Percentiles rank a stretch among this genome's conserved stretches.
These are phyloP conservation scores for Fusarium falciforme DNA, from an alignment of 2,329 filamentous ascomycete genomes.

Conservation along the genomic window DNA sequence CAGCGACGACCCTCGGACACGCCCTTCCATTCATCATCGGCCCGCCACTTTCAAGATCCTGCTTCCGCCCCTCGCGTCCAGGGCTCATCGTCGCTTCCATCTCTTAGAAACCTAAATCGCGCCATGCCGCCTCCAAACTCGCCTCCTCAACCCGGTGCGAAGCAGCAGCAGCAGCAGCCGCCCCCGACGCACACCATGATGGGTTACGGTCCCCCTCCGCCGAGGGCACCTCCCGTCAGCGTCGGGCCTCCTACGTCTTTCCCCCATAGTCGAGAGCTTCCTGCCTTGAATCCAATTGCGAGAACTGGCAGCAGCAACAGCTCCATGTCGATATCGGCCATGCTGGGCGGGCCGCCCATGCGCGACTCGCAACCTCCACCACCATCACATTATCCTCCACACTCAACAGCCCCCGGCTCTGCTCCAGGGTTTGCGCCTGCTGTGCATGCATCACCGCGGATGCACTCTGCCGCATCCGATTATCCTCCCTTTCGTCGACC, in stretches of 20 bases:
- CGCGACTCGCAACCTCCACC: slow-evolving; percentile 57
- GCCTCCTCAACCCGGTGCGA: slow-evolving; percentile 53
- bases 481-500: slow-evolving; percentile 74
- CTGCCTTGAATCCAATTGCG: slow-evolving; percentile 62
- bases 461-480: slow-evolving; percentile 67
- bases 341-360: slow-evolving; percentile 65
- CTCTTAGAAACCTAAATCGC: slow-evolving; percentile 52
- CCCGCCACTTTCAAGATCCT: slow-evolving; percentile 47
- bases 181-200: slow-evolving; percentile 49
- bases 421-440: slow-evolving; percentile 60
- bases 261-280: slow-evolving; percentile 62
- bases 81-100: slow-evolving; percentile 58
- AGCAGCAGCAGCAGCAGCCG: slow-evolving; percentile 41
- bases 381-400: slow-evolving; percentile 56
- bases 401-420: slow-evolving; percentile 53
- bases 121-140: slow-evolving; percentile 60
- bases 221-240: slow-evolving; percentile 56
- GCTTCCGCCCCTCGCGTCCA: slow-evolving; percentile 56
- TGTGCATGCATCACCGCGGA: slow-evolving; percentile 66
- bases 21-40: slow-evolving; percentile 52
- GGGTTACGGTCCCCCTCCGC: slow-evolving; percentile 59
- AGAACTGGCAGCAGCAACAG: slow-evolving; percentile 60
- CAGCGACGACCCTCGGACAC: slow-evolving; percentile 57
- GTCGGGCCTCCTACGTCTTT: slow-evolving; percentile 59
- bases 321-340: slow-evolving; percentile 72